A percentile compares a stretch with the other conserved stretches of the same genome.
These are phyloP conservation scores for Lupinus albus DNA, from an alignment of 306 rosid species.

Conservation along the genomic window DNA sequence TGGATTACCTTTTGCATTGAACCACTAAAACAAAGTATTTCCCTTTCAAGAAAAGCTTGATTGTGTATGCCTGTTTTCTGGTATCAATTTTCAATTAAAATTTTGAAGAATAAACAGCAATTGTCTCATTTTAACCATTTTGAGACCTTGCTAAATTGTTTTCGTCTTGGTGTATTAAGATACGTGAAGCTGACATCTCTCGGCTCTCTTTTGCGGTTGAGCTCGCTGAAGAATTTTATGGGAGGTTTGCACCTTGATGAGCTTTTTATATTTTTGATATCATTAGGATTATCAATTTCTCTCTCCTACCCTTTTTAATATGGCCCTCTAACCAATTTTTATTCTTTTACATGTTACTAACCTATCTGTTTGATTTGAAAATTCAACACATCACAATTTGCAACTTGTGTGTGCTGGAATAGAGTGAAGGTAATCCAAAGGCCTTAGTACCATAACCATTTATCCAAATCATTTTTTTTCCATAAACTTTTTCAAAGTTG, in stretches of 20 bases:
- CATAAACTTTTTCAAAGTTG: constrained; percentile 6
- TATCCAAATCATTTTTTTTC: constrained; percentile 13
- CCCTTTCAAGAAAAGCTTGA: constrained; percentile 15
- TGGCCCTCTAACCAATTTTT: constrained; percentile 10
- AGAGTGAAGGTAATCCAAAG: constrained; percentile 86
- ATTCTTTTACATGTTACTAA: constrained; percentile 43
- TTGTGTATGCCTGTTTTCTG: neutral
- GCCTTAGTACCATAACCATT: constrained; percentile 23
- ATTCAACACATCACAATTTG: constrained; percentile 36
- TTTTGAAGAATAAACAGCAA: neutral
- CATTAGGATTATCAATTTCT: constrained; percentile 19
- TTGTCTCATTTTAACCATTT: constrained; percentile 4
- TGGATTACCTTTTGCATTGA: constrained; percentile 4
- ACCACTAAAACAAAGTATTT: neutral
- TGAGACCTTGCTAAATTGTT: constrained; percentile 26
- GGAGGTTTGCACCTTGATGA: constrained; percentile 67
- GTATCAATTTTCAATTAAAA: constrained; percentile 17
- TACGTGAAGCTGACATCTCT: constrained; percentile 97
- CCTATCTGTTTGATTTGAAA: constrained; percentile 45
- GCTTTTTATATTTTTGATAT: constrained; percentile 26
- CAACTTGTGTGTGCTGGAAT: constrained; percentile 44
- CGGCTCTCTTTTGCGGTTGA: constrained; percentile 96
- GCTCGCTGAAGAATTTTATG: constrained; percentile 99
- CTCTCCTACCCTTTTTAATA: constrained; percentile 9
- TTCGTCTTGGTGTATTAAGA: constrained; percentile 51